Percentiles rank a stretch among this genome's conserved stretches.
These are phyloP conservation scores for Aegilops bicornis DNA, from an alignment of 176 grass and related monocot species.

Conservation along the genomic window DNA sequence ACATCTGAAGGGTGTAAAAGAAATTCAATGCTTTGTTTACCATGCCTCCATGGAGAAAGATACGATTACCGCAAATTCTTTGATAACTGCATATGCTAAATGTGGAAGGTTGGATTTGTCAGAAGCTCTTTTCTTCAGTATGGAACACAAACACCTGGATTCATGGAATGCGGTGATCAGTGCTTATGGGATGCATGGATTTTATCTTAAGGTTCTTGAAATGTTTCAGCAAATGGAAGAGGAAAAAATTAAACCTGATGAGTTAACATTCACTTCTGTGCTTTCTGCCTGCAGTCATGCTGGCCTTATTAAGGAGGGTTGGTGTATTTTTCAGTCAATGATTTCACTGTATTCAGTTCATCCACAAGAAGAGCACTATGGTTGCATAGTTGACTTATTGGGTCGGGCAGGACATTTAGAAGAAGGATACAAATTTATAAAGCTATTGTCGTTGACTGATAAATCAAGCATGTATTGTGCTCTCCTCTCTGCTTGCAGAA, in stretches of 20 bases:
- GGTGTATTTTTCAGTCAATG: conserved; percentile 54
- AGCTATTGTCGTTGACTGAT: conserved; percentile 38
- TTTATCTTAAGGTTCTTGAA: conserved; percentile 46
- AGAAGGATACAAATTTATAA: conserved; percentile 52
- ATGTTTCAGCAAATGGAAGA: conserved; percentile 55
- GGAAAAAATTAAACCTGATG: conserved; percentile 54
- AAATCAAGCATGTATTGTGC: conserved; percentile 40
- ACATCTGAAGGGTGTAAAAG: conserved; percentile 46
- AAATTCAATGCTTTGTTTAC: conserved; percentile 59
- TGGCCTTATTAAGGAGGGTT: conserved; percentile 59
- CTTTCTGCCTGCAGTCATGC: conserved; percentile 68
- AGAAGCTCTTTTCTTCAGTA: conserved; percentile 39
- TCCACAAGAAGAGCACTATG: conserved; percentile 62
- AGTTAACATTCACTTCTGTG: conserved; percentile 59
- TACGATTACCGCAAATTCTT: conserved; percentile 45
- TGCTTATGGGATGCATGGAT: conserved; percentile 71
- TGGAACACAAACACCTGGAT: conserved; percentile 37
- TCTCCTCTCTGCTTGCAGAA: conserved; percentile 67
- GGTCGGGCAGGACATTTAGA: conserved; percentile 57
- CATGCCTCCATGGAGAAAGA: conserved; percentile 39
- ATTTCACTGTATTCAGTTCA: conserved; percentile 41
- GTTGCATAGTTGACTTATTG: conserved; percentile 66
- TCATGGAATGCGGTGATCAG: conserved; percentile 65
- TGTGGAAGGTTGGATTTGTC: conserved; percentile 59
- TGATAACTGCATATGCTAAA: conserved; percentile 61